These are phyloP conservation scores for Saccharomycopsis malanga DNA, from an alignment of 805 yeast species.

Conservation along the genomic window DNA sequence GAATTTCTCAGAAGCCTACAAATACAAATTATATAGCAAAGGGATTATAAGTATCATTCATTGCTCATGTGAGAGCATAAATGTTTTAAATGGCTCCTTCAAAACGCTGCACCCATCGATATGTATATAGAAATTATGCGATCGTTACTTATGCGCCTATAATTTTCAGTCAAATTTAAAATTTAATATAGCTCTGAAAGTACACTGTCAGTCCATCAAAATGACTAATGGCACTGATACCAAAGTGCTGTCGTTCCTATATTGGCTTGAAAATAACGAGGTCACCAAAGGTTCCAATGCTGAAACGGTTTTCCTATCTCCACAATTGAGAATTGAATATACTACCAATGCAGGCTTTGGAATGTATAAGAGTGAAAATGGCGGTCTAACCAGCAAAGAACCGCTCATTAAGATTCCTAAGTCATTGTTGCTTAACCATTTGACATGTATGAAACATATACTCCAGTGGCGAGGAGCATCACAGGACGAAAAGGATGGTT, in stretches of 20 bases:
- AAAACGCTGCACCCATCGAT: too few relatives aligned
- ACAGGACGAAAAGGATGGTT: background rate
- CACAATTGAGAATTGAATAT: constrained; percentile 3
- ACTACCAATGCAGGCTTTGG: constrained; percentile 11
- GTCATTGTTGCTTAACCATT: constrained; percentile 10
- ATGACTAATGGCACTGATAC: too few relatives aligned
- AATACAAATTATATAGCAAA: too few relatives aligned
- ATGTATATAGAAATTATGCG: too few relatives aligned
- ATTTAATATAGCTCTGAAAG: too few relatives aligned
- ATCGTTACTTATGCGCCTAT: too few relatives aligned
- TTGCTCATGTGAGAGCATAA: too few relatives aligned
- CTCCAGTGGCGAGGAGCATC: background rate
- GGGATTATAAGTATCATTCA: too few relatives aligned
- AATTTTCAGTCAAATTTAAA: too few relatives aligned
- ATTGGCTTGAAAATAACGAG: background rate
- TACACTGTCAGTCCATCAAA: too few relatives aligned
- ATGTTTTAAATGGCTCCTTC: too few relatives aligned
- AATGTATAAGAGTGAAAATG: background rate
- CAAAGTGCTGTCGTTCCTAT: background rate
- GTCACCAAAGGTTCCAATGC: background rate
- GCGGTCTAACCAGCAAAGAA: background rate
- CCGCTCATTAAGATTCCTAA: constrained; percentile 8
- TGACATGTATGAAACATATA: constrained; percentile 12
- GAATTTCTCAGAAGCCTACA: too few relatives aligned
- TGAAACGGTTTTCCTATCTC: background rate